Base-by-base conservation (phyloP, 179 eudicot species). In the Pouteria campechiana region DNA sequence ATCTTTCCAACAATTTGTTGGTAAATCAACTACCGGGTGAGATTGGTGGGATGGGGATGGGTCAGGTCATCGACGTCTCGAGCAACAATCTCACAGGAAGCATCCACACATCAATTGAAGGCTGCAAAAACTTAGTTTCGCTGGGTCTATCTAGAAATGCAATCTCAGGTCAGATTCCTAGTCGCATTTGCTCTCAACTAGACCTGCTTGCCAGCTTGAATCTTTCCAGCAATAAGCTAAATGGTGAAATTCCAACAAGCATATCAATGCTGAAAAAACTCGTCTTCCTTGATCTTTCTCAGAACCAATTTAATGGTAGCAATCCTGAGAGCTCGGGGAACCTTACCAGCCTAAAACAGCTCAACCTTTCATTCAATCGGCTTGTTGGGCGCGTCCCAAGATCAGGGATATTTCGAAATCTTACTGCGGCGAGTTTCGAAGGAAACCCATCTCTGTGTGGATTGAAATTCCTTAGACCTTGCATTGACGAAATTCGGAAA, bases 381-480 rank as follows among this genome's bases (percentile, higher is more conserved):
- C 97, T 89, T 41, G 77, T 75, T 54, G 97, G 97, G 12, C 63
- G 44, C 33, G 69, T 85, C 41, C 97, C 93, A 17, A 76, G 58
- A 38, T 37, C 21, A 2, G 93, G 95, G 19, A 37, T 58, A 9
- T 60, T 83, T 52, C 43, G 14, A 21, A 57, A 64, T 61, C 27
- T 64, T 20, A 62, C 55, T 25, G 48, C 69, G 38, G 51, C 86
- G 12, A 58, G 70, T 60, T 74, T 90, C 55, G 58, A 35, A 9
- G 95, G 90, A 35, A 86, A 90, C 44, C 64, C 58, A 52, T 70
- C 61, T 21, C 93, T 90, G 2, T 81, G 95, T 52, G 83, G 93
- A 37, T 51, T 72, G 30, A 68, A 46, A 32, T 52, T 36, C 44
- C 65, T 60, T 28, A 53, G 56, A 22, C 57, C 61, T 0, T 90